Evolutionary conservation across 2,329 filamentous ascomycete genomes (phyloP).

Genomic region (Alternaria ventricosa): DNA sequence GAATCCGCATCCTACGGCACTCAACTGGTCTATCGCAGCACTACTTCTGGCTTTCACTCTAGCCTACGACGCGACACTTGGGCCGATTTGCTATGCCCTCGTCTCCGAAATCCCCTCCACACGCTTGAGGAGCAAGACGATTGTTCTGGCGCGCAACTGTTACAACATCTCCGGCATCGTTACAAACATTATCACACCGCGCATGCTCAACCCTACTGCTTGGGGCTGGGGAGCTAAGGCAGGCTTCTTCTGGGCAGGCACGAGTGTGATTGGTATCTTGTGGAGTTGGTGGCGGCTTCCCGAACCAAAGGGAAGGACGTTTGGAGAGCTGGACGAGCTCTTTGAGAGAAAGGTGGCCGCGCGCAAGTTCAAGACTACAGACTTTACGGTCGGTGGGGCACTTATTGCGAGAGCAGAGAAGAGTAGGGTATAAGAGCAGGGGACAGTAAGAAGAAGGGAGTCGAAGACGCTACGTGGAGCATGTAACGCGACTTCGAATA

Average conservation of each 20-base stretch:
- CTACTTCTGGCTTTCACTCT: conserved; percentile 18
- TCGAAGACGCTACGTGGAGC: background rate
- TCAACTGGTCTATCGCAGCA: conserved; percentile 15
- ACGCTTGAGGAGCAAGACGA: conserved; percentile 84
- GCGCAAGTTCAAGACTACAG: conserved; percentile 17
- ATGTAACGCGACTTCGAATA: background rate
- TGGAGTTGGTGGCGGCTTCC: conserved; percentile 81
- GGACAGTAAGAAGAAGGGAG: background rate
- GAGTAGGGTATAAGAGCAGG: background rate
- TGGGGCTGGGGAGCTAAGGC: conserved; percentile 87
- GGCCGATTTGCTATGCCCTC: conserved; percentile 65
- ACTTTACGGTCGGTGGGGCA: background rate
- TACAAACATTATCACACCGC: conserved; percentile 78
- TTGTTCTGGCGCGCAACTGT: conserved; percentile 79
- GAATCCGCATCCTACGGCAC: background rate
- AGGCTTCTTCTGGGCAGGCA: conserved; percentile 83
- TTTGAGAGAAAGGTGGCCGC: conserved; percentile 64
- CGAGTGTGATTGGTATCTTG: conserved; percentile 74
- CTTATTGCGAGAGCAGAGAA: background rate
- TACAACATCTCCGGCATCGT: conserved; percentile 79
- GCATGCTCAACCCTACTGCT: conserved; percentile 50
- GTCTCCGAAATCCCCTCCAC: conserved; percentile 82
- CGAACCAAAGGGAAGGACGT: conserved; percentile 77
- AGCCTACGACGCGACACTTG: conserved; percentile 19
- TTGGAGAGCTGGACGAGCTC: conserved; percentile 80